Evolutionary conservation across 805 yeast genomes (phyloP).

Genomic region (Metschnikowia corniflorae): DNA sequence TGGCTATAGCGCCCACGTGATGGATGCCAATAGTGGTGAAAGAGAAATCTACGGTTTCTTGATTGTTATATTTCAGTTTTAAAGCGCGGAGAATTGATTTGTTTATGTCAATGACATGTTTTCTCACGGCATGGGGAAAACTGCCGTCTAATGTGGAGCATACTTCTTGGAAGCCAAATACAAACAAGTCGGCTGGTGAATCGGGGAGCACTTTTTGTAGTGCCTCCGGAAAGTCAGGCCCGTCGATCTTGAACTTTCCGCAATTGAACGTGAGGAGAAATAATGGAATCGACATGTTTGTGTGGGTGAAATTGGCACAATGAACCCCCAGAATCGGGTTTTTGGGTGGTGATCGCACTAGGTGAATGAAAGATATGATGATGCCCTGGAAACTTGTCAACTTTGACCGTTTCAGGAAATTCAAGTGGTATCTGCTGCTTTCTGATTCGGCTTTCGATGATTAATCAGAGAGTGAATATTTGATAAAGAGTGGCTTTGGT

Average conservation of each 20-base stretch:
- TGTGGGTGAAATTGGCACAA: too few species aligned
- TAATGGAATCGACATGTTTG: constrained; percentile 20
- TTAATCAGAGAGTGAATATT: too few species aligned
- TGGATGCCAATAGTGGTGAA: constrained; percentile 43
- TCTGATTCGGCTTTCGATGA: too few species aligned
- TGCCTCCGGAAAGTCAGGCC: constrained; percentile 27
- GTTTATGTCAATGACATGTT: constrained; percentile 34
- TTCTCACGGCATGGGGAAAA: constrained; percentile 34
- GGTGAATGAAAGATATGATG: not conserved
- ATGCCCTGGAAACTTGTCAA: not conserved
- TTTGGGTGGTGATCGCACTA: not conserved
- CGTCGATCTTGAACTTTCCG: constrained; percentile 44
- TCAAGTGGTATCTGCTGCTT: too few species aligned
- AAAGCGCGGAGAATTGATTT: constrained; percentile 34
- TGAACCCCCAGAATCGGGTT: too few species aligned
- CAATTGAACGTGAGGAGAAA: constrained; percentile 53
- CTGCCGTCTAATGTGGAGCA: constrained; percentile 55
- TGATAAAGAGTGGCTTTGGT: too few species aligned
- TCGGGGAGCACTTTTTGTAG: constrained; percentile 26
- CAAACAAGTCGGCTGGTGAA: constrained; percentile 45
- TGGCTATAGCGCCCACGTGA: constrained; percentile 57
- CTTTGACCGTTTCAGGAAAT: too few species aligned
- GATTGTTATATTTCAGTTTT: constrained; percentile 25
- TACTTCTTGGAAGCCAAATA: constrained; percentile 67
- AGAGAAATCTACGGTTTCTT: constrained; percentile 17